phyloP scores from a whole-genome alignment of 495 filamentous ascomycete genomes.

The Hypoxylon fragiforme region DNA sequence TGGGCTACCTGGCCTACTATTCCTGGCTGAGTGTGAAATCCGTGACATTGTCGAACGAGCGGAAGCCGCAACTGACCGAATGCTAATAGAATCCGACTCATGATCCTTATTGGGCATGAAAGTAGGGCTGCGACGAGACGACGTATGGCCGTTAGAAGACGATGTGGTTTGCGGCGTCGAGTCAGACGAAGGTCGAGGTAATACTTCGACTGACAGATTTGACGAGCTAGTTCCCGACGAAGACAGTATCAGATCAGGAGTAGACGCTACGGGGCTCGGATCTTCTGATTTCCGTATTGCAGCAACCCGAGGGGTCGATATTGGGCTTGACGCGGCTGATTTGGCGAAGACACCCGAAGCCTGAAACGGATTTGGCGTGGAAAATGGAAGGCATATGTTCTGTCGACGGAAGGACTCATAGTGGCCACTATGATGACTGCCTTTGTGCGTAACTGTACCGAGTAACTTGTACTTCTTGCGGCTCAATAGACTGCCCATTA shows the following conservation, averaged over 20 bases:
- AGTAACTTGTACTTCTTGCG: conserved; percentile 82
- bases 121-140: conserved; percentile 27
- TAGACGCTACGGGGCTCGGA: conserved; percentile 44
- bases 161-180: conserved; percentile 27
- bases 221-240: conserved; percentile 34
- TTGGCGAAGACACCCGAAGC: conserved; percentile 69
- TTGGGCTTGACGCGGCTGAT: conserved; percentile 38
- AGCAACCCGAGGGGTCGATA: conserved; percentile 48
- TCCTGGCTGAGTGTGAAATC: conserved; percentile 38
- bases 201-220: conserved; percentile 28
- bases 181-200: conserved; percentile 27
- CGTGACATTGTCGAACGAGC: conserved; percentile 46
- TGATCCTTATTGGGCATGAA: conserved; percentile 26
- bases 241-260: conserved; percentile 41
- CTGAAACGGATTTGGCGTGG: conserved; percentile 77
- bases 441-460: conserved; percentile 89
- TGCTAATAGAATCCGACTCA: conserved; percentile 44
- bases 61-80: conserved; percentile 49
- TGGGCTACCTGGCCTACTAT: conserved; percentile 27
- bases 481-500: conserved; percentile 76
- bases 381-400: conserved; percentile 66
- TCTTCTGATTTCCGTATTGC: conserved; percentile 31
- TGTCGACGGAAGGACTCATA: conserved; percentile 98
- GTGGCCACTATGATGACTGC: conserved; percentile 93
- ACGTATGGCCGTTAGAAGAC: conserved; percentile 20